Evolutionary conservation across 345 rosid genomes (phyloP).

Genomic region (Garcia nutans): DNA sequence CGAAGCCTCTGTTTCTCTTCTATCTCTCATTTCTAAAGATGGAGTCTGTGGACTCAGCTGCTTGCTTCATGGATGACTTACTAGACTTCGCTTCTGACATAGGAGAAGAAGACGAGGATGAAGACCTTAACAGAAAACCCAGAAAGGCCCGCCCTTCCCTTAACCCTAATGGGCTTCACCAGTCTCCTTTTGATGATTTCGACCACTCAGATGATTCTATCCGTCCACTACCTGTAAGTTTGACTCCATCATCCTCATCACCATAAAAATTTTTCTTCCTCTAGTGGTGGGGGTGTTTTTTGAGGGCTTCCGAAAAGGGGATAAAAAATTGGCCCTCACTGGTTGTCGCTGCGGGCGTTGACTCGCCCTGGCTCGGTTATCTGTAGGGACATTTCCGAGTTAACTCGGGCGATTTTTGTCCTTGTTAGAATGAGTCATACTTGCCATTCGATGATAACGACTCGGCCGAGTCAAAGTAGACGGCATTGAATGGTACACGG

Average conservation of each 20-base stretch:
- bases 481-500: constrained; percentile 31
- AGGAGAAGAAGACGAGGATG: constrained; percentile 43
- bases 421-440: constrained; percentile 19
- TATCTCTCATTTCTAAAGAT: constrained; percentile 13
- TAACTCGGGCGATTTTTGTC: constrained; percentile 24
- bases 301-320: background rate
- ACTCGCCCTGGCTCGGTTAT: constrained; percentile 21
- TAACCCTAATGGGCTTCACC: constrained; percentile 14
- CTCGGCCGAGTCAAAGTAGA: constrained; percentile 35
- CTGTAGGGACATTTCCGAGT: constrained; percentile 14
- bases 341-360: constrained; percentile 12
- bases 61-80: constrained; percentile 41
- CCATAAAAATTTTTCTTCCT: background rate
- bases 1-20: too few relatives aligned
- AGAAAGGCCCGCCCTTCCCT: constrained; percentile 23
- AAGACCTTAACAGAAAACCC: constrained; percentile 21
- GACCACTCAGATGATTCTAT: constrained; percentile 8
- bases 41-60: constrained; percentile 38
- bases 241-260: background rate
- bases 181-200: constrained; percentile 20
- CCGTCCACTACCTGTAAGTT: constrained; percentile 40
- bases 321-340: background rate
- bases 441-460: background rate
- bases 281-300: background rate
- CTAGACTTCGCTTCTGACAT: constrained; percentile 43